Evolutionary conservation across 495 filamentous ascomycete genomes (phyloP), one percentile per base, ranked within the genome.

Genomic region (Neurospora sp.): DNA sequence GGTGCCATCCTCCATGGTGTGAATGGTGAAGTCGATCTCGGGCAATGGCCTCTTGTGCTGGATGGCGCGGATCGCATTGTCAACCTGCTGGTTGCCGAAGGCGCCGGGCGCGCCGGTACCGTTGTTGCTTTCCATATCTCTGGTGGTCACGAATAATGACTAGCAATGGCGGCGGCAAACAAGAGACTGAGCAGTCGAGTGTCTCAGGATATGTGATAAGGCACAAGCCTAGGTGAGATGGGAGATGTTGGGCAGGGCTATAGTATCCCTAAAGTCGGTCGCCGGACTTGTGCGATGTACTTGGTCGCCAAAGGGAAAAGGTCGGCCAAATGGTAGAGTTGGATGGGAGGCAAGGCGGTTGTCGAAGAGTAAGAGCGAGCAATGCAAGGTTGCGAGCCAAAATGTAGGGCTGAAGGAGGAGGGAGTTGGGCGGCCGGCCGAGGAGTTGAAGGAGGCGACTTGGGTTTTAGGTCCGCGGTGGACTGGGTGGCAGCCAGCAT

Each of bases 11-110:
- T 99, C 96, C 94, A 98, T 97, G 62, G 91, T 94, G 82, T 99
- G 96, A 77, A 99, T 89, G 69, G 94, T 94, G 81, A 98, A 98
- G 84, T 99, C 96, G 80, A 99, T 98, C 86, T 99, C 96, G 40
- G 96, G 96, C 69, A 94, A 88, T 69, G 94, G 93, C 83, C 91
- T 93, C 89, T 98, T 99, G 75, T 98, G 88, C 78, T 88, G 89
- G 80, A 99, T 91, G 71, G 95, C 96, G 78, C 92, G 92, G 73
- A 90, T 88, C 72, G 89, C 86, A 87, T 90, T 90, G 78, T 90
- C 88, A 76, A 90, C 86, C 80, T 90, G 87, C 71, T 80, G 77
- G 72, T 76, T 83, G 35, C 79, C 76, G 42, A 70, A 73, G 27
- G 77, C 73, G 72, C 71, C 74, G 69, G 80, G 72, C 72, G 77